Evolutionary conservation across 768 basidiomycete genomes (phyloP).

Genomic region (Sarcodon sp.): DNA sequence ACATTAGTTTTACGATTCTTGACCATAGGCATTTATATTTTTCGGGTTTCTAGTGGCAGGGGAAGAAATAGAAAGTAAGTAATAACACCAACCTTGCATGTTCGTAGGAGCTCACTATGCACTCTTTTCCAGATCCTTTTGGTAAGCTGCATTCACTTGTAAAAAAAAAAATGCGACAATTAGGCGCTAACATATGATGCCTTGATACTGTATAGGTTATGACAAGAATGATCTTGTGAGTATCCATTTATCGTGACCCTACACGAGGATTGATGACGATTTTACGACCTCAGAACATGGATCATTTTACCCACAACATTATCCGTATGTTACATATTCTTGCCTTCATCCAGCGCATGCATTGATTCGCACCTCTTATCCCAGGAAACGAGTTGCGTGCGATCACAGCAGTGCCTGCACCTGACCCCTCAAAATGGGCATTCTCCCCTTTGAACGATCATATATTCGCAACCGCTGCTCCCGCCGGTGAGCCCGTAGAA

Average conservation of each 20-base stretch:
- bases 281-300: conserved; percentile 33
- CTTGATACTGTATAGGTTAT: conserved; percentile 25
- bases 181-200: conserved; percentile 2
- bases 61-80: conserved; percentile 64
- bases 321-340: conserved; percentile 30
- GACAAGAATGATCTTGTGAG: conserved; percentile 62
- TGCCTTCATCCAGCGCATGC: neutral
- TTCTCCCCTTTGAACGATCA: conserved; percentile 48
- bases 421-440: conserved; percentile 47
- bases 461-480: conserved; percentile 23
- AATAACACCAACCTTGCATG: neutral
- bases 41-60: conserved; percentile 66
- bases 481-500: conserved; percentile 19
- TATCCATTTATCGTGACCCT: conserved; percentile 2
- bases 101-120: conserved; percentile 1
- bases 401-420: conserved; percentile 44
- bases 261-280: conserved; percentile 1
- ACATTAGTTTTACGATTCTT: neutral
- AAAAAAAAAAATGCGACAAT: neutral
- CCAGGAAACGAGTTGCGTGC: conserved; percentile 50
- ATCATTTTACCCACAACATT: conserved; percentile 60
- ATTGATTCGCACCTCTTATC: conserved; percentile 3
- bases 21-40: conserved; percentile 48
- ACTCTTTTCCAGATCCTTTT: conserved; percentile 28
- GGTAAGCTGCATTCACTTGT: conserved; percentile 14